A percentile compares a stretch with the other conserved stretches of the same genome.
Evolutionary conservation across 2,329 filamentous ascomycete genomes (phyloP).

Genomic region (Beauveria bassiana): DNA sequence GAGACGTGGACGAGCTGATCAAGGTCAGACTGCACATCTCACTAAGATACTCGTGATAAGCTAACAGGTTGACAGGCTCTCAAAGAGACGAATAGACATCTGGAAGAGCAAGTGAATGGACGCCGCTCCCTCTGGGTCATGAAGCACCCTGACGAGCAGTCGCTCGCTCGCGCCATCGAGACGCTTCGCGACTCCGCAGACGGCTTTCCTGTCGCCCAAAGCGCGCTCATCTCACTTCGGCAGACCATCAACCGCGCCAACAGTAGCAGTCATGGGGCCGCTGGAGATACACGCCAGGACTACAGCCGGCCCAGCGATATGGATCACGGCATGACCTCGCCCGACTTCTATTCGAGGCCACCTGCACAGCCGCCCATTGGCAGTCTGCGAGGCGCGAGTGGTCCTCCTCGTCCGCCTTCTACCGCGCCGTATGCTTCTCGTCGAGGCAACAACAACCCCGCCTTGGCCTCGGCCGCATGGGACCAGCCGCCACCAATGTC

Average conservation of each 20-base stretch:
- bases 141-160: slow-evolving; percentile 25
- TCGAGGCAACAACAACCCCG: background rate
- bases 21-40: slow-evolving; percentile 18
- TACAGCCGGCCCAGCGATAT: background rate
- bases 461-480: background rate
- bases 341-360: background rate
- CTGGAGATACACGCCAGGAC: background rate
- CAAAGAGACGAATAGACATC: slow-evolving; percentile 25
- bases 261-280: no score
- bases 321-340: background rate
- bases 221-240: slow-evolving; percentile 21
- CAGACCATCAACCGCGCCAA: slow-evolving; percentile 8
- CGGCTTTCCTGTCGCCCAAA: slow-evolving; percentile 20
- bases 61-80: slow-evolving; percentile 19
- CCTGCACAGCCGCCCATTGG: background rate
- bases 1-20: slow-evolving; percentile 22
- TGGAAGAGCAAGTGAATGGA: slow-evolving; percentile 30
- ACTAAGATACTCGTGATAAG: background rate
- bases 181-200: slow-evolving; percentile 23
- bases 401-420: background rate
- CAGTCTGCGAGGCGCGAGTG: background rate
- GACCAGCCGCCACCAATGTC: background rate
- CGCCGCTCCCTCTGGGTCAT: slow-evolving; percentile 28
- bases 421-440: background rate
- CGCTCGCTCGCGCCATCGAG: slow-evolving; percentile 25